Evolutionary conservation across 140 eudicot genomes (phyloP), one percentile per base, ranked within the genome.

Genomic region (Bidens hawaiensis): DNA sequence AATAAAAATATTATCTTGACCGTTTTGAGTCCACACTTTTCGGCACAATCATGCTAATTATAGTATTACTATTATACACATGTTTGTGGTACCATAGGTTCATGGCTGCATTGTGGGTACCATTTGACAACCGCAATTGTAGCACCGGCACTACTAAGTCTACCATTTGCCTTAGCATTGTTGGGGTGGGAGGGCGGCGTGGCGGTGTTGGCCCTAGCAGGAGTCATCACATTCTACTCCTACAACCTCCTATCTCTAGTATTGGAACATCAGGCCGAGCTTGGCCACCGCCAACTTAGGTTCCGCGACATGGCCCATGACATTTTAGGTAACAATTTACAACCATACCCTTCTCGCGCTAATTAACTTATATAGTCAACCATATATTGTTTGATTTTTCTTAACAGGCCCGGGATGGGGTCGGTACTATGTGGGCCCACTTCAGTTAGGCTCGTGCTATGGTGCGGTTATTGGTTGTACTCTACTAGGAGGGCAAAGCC

Each of bases 71-170:
- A n/a, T n/a, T n/a, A n/a, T n/a, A n/a, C 25, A 41, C 12, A 5
- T 22, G 1, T 26, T 27, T 38, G 12, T 21, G 33, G 16, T 41
- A 34, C 17, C 19, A 19, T 23, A 89, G 97, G 97, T 36, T 80
- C 93, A 69, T 89, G 97, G 95, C 64, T 78, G 78, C 94, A 89
- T 73, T 76, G 89, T 12, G 97, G 94, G 55, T 89, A 86, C 66
- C 95, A 89, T 73, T 52, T 89, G 75, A 89, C 97, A 17, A 79
- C 95, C 23, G 85, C 97, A 0, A 89, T 89, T 5, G 97, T 89
- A 17, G 88, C 87, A 13, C 97, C 97, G 14, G 83, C 88, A 25
- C 74, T 89, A 4, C 82, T 89, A n/a, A 89, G 94, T 59, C 67
- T 89, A 31, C 90, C 96, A 0, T 88, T 74, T 70, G 95, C 88